Conservation (phyloP, 768 basidiomycete genomes). For the Boletus subparvulus region DNA sequence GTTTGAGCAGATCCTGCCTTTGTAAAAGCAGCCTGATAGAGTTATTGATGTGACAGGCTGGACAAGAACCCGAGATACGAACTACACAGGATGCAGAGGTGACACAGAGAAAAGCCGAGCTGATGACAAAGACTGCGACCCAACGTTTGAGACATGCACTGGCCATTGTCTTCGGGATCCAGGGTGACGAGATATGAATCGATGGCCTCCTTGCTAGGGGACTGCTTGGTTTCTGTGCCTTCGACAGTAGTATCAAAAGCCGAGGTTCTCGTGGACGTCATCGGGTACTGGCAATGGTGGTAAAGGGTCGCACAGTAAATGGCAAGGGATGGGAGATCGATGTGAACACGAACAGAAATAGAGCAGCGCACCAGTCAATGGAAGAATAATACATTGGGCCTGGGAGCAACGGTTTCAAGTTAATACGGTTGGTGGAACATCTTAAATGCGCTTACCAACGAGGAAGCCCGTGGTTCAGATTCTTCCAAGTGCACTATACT, state of each 20-base stretch:
- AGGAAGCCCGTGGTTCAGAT: neutral
- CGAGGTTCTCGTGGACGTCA: conserved; percentile 9
- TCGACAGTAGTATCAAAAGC: conserved; percentile 9
- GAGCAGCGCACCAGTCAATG: neutral
- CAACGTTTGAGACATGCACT: conserved; percentile 48
- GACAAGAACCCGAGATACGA: conserved; percentile 20
- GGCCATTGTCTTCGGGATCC: conserved; percentile 43
- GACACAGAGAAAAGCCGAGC: conserved; percentile 47
- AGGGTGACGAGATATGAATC: conserved; percentile 35
- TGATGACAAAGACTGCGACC: conserved; percentile 47
- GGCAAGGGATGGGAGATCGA: neutral
- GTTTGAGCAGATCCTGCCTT: conserved; percentile 54
- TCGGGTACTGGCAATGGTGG: neutral
- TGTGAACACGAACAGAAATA: neutral
- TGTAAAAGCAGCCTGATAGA: conserved; percentile 55
- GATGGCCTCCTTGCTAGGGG: conserved; percentile 1
- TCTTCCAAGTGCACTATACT: neutral
- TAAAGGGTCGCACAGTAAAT: neutral
- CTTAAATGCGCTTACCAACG: neutral
- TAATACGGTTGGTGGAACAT: neutral
- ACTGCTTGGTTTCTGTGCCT: neutral
- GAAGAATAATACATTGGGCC: conserved; percentile 7
- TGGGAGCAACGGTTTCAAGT: neutral
- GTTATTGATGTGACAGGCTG: neutral
- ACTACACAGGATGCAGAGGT: conserved; percentile 60